Percentiles rank a stretch among this genome's conserved stretches.
Evolutionary conservation across 768 basidiomycete species (phyloP).

Genomic region (Macrolepiota albuminosa): DNA sequence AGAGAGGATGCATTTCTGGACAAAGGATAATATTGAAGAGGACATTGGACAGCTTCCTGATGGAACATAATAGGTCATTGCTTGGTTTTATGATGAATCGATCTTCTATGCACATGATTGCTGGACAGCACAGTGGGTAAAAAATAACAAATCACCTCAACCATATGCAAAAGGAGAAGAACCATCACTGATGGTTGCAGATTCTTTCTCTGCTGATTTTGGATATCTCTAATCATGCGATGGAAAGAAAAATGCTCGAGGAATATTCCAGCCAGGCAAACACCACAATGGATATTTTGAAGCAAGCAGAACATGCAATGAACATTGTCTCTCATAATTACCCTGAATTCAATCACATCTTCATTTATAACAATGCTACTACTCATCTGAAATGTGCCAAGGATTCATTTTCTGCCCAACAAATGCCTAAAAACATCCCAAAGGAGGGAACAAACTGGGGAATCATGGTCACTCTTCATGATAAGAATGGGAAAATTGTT

Average conservation of each 20-base stretch:
- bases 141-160: too few species aligned
- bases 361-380: too few species aligned
- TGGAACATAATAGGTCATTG: conserved; percentile 5
- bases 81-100: conserved; percentile 27
- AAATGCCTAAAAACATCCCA: background rate
- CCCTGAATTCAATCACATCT: too few species aligned
- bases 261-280: conserved; percentile 19
- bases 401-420: background rate
- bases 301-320: too few species aligned
- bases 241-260: conserved; percentile 14
- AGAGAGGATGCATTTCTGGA: conserved; percentile 9
- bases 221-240: conserved; percentile 22
- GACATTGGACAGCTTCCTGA: background rate
- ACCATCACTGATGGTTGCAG: conserved; percentile 22
- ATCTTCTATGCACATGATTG: conserved; percentile 18
- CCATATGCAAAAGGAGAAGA: too few species aligned
- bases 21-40: conserved; percentile 11
- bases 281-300: too few species aligned
- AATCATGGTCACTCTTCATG: background rate
- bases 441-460: too few species aligned
- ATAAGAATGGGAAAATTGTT: background rate
- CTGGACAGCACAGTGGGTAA: too few species aligned
- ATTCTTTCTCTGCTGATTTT: conserved; percentile 14
- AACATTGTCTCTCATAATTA: too few species aligned
- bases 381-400: background rate